Evolutionary conservation across 2,329 filamentous ascomycete species (phyloP), one percentile per base, ranked within the genome.

Genomic region (Colletotrichum ledebouriae): DNA sequence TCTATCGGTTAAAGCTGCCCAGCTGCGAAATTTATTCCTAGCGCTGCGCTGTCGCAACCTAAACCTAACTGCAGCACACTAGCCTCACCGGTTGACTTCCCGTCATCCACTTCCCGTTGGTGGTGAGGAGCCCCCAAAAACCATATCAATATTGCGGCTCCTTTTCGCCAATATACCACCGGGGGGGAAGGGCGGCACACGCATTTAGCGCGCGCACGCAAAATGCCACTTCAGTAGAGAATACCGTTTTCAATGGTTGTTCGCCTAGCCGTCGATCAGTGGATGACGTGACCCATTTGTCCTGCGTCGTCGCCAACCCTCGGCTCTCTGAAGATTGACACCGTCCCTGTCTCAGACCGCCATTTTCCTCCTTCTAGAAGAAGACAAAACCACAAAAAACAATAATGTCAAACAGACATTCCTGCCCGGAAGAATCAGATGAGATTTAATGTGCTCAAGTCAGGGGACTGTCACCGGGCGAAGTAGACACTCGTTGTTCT

Each of bases 21-120:
- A 22, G 22, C 22, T 22, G 22, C 22, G 22, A 2, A 2, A 22
- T 2, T 22, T 22, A 22, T 22, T 22, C 47, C 59, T 53, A 20
- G 34, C 47, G 17, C n/a, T 42, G 9, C 29, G 13, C 25, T 13
- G 17, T 55, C 34, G 13, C 17, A 39, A 29, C 17, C 17, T 17
- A 1, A 39, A 29, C 17, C 17, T 17, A 1, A 17, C 17, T 17
- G 17, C 17, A 2, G 17, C 17, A 17, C 17, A 17, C 2, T 2
- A 17, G 17, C 2, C 1, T 17, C 17, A 22, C 22, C 22, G 22
- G 13, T 39, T 22, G 12, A 55, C 47, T 12, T 52, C 37, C 60
- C 34, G 25, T 22, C 42, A 44, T 59, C 65, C 61, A 68, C 60
- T 56, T 65, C 60, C 65, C 47, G 47, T 49, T 11, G 29, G 25